phyloP scores from a whole-genome alignment of 169 alveolate species.

The Hepatocystis sp. region DNA sequence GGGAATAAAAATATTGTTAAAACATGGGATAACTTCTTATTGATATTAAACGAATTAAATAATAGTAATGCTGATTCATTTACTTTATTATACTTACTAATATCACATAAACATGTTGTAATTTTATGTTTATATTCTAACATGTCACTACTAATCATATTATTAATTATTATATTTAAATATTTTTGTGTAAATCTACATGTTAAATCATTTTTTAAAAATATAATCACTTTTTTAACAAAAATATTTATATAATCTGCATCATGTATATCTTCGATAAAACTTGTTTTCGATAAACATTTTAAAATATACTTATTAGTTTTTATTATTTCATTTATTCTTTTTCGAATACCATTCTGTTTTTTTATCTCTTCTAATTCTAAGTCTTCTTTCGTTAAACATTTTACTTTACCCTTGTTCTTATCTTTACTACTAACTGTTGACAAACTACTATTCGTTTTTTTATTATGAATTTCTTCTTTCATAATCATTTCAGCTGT shows the following conservation, averaged over 20 bases:
- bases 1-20: constrained; percentile 68
- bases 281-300: constrained; percentile 56
- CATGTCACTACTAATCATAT: constrained; percentile 46
- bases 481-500: constrained; percentile 71
- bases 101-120: constrained; percentile 58
- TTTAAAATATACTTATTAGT: constrained; percentile 55
- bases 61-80: constrained; percentile 60
- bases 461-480: constrained; percentile 47
- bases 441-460: not conserved
- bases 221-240: constrained; percentile 64
- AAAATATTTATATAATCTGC: constrained; percentile 42
- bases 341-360: constrained; percentile 43
- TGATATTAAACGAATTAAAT: constrained; percentile 64
- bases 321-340: constrained; percentile 33
- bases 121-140: constrained; percentile 38
- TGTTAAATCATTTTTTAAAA: constrained; percentile 69
- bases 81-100: constrained; percentile 70
- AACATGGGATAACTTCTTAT: constrained; percentile 51
- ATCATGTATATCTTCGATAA: constrained; percentile 40
- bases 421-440: constrained; percentile 23
- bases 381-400: constrained; percentile 64
- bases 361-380: constrained; percentile 68
- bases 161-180: constrained; percentile 37
- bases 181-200: constrained; percentile 49
- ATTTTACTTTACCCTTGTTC: constrained; percentile 26